These are phyloP conservation scores for Hygrophorus pudorinus DNA, from an alignment of 768 basidiomycete species.

Conservation along the genomic window DNA sequence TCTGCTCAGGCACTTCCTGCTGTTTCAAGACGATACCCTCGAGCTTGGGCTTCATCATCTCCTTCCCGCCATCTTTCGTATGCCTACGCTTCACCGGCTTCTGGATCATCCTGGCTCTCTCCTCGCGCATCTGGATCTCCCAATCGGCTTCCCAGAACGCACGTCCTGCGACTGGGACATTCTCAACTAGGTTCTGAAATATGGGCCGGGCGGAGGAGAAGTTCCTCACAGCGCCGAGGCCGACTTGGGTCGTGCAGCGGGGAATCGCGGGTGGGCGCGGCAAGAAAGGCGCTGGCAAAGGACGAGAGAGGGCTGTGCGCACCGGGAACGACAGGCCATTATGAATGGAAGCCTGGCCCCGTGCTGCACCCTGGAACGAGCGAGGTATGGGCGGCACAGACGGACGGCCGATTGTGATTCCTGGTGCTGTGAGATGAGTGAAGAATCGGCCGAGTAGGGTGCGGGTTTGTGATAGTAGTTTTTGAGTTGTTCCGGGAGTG, in stretches of 20 bases:
- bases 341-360: slow-evolving; percentile 33
- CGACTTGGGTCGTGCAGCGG: slow-evolving; percentile 50
- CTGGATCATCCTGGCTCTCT: slow-evolving; percentile 21
- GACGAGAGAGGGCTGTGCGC: slow-evolving; percentile 39
- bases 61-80: slow-evolving; percentile 19
- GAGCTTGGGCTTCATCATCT: slow-evolving; percentile 24
- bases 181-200: slow-evolving; percentile 72
- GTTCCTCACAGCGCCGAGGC: slow-evolving; percentile 65
- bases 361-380: slow-evolving; percentile 19
- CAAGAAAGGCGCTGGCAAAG: slow-evolving; percentile 37
- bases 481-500: slow-evolving; percentile 27
- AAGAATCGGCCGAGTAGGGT: slow-evolving; percentile 47
- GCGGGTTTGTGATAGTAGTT: slow-evolving; percentile 42
- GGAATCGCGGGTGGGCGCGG: slow-evolving; percentile 47
- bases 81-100: slow-evolving; percentile 17
- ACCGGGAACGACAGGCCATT: slow-evolving; percentile 48
- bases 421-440: slow-evolving; percentile 48
- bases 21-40: slow-evolving; percentile 11
- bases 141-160: slow-evolving; percentile 69
- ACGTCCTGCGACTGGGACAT: slow-evolving; percentile 67
- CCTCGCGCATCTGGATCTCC: slow-evolving; percentile 46
- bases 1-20: slow-evolving; percentile 8
- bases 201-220: slow-evolving; percentile 67
- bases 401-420: slow-evolving; percentile 26
- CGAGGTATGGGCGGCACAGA: slow-evolving; percentile 16